Percentiles rank a stretch among this genome's conserved stretches.
phyloP scores from a whole-genome alignment of 805 yeast species.

The Candida railenensis region DNA sequence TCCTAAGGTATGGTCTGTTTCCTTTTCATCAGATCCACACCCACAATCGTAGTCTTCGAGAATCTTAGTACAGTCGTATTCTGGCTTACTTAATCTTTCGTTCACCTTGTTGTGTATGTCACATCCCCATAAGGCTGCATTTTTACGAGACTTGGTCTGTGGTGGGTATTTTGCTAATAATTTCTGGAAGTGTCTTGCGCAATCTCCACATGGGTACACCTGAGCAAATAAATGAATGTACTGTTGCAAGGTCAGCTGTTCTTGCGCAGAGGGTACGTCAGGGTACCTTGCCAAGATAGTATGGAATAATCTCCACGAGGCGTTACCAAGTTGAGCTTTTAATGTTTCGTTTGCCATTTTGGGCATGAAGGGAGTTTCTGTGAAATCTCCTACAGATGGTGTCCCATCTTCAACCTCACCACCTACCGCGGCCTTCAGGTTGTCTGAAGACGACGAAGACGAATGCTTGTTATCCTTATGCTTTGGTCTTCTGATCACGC shows the following conservation, averaged over 20 bases:
- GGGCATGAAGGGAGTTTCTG: slow-evolving; percentile 76
- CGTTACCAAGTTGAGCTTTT: slow-evolving; percentile 82
- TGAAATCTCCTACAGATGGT: slow-evolving; percentile 15
- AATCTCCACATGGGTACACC: slow-evolving; percentile 96
- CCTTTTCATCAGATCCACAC: slow-evolving; percentile 75
- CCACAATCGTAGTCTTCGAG: slow-evolving; percentile 96
- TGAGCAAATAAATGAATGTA: slow-evolving; percentile 79
- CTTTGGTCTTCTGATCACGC: neutral
- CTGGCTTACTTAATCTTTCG: slow-evolving; percentile 60
- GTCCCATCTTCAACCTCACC: slow-evolving; percentile 3
- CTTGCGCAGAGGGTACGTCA: slow-evolving; percentile 65
- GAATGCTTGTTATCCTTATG: neutral
- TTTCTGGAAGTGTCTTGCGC: slow-evolving; percentile 85
- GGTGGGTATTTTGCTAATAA: slow-evolving; percentile 77
- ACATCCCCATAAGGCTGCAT: slow-evolving; percentile 97
- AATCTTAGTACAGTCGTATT: slow-evolving; percentile 82
- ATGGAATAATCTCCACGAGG: slow-evolving; percentile 89
- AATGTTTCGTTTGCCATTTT: slow-evolving; percentile 85
- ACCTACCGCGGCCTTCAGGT: neutral
- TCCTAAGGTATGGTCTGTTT: slow-evolving; percentile 40
- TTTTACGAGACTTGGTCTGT: slow-evolving; percentile 69
- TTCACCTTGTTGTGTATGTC: slow-evolving; percentile 87
- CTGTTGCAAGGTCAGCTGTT: slow-evolving; percentile 58
- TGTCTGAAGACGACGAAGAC: neutral
- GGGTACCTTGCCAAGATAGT: slow-evolving; percentile 93